A percentile compares a stretch with the other conserved stretches of the same genome.
Conservation (phyloP, 2,329 filamentous ascomycete genomes). For the Alternaria ventricosa region DNA sequence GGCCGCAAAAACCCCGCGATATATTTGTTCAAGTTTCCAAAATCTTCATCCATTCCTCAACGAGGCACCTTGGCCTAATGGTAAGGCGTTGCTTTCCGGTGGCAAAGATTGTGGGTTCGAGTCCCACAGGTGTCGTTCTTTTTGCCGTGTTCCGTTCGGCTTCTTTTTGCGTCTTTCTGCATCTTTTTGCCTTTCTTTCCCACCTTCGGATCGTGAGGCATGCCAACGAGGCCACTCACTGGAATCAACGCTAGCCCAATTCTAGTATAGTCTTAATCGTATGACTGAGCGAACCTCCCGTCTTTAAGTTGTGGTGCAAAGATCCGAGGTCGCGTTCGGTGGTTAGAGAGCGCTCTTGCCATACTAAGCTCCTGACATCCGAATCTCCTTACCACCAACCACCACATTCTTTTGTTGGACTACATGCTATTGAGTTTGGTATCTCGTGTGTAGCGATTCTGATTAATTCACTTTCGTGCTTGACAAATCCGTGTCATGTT, state of each 20-base stretch:
- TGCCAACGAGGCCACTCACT: background rate
- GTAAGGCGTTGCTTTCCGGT: slow-evolving; percentile 55
- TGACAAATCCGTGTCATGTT: background rate
- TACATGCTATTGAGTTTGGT: background rate
- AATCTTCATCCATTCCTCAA: background rate
- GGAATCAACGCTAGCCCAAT: background rate
- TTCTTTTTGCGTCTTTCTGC: slow-evolving; percentile 15
- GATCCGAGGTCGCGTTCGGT: background rate
- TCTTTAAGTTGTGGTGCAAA: background rate
- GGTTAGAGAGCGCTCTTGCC: background rate
- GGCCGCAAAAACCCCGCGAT: background rate
- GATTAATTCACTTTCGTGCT: background rate
- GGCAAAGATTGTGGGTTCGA: slow-evolving; percentile 55
- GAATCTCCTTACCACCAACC: background rate
- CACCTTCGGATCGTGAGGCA: background rate
- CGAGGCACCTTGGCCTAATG: slow-evolving; percentile 52
- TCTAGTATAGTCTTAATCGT: background rate
- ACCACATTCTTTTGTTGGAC: background rate
- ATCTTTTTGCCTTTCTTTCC: background rate
- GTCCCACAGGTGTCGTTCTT: slow-evolving; percentile 49
- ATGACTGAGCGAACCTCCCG: background rate
- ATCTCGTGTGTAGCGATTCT: background rate
- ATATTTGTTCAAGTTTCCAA: background rate
- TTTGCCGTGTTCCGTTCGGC: background rate
- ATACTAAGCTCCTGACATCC: background rate